Evolutionary conservation across 2,329 filamentous ascomycete species (phyloP), one percentile per base, ranked within the genome.

Genomic region (Fusarium sp.): DNA sequence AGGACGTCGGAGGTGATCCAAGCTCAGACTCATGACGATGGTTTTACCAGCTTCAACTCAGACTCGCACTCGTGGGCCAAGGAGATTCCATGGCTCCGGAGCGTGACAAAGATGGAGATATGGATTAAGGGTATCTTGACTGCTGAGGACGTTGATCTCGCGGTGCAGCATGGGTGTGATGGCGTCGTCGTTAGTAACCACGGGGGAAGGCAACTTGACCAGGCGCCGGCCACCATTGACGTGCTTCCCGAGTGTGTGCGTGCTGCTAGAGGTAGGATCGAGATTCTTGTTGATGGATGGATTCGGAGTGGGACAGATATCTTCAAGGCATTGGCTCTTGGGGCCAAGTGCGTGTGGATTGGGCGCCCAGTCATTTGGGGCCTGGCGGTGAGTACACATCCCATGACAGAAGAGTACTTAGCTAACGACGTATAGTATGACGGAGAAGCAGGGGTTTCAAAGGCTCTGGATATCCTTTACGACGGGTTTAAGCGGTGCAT

Each of bases 11-110:
- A 60, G 6, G 2, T 6, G 24, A 64, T 68, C n/a, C 61, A 31
- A 2, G 42, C 61, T 1, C 18, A 56, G 24, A 60, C 37, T 18
- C 66, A 68, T 5, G 45, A 64, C 7, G 54, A 56, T 3, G 37
- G 61, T 20, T 68, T 68, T 2, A 61, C 22, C 1, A 7, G 42
- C 6, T 50, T 80, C 52, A 80, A 79, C 59, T 77, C 76, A 2
- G 77, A 78, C 58, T 64, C 72, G 6, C 80, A 81, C 70, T 80
- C 77, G 45, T 90, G 88, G 88, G 86, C 84, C 13, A 78, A 81
- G 3, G 85, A 87, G 18, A 87, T 90, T 35, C 83, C 84, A 0
- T 90, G 87, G 87, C 76, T 90, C 35, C 80, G 85, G 20, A 80
- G 80, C 20, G 79, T 84, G 18, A 88, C 86, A 0, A 83, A 82